Evolutionary conservation across 106 monocot species (phyloP).

Genomic region (Allium fistulosum): DNA sequence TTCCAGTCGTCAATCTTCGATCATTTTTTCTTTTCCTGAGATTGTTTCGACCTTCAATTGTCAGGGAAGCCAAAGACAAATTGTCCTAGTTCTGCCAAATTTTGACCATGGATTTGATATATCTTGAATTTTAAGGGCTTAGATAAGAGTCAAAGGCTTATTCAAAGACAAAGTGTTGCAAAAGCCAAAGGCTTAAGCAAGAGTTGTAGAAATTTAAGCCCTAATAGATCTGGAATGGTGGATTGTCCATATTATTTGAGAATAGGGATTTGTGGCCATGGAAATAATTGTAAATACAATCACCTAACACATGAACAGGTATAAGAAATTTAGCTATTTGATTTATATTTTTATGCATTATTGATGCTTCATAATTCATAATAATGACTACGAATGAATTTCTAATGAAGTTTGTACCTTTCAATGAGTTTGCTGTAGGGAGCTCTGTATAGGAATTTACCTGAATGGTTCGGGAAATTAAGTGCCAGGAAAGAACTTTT

Average conservation of each 20-base stretch:
- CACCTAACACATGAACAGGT: constrained; percentile 42
- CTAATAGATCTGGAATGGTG: constrained; percentile 47
- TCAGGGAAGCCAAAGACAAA: too few species aligned
- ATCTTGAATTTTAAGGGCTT: too few species aligned
- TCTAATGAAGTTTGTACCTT: background rate
- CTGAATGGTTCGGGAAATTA: constrained; percentile 73
- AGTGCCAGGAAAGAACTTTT: constrained; percentile 56
- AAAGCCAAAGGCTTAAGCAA: constrained; percentile 5
- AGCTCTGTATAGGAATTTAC: constrained; percentile 32
- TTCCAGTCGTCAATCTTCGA: too few species aligned
- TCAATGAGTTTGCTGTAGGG: constrained; percentile 27
- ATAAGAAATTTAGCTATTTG: background rate
- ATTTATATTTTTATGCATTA: background rate
- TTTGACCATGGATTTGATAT: too few species aligned
- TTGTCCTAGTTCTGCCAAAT: too few species aligned
- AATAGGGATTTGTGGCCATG: constrained; percentile 63
- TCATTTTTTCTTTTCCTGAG: too few species aligned
- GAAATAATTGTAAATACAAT: constrained; percentile 70
- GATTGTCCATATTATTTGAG: constrained; percentile 69
- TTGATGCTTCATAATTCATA: background rate
- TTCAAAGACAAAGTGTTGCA: too few species aligned
- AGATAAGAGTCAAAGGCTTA: too few species aligned
- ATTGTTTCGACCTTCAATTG: too few species aligned
- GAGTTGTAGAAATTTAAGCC: constrained; percentile 15
- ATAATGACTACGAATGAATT: background rate